phyloP scores from a whole-genome alignment of 345 rosid species.

The Linum trigynum region DNA sequence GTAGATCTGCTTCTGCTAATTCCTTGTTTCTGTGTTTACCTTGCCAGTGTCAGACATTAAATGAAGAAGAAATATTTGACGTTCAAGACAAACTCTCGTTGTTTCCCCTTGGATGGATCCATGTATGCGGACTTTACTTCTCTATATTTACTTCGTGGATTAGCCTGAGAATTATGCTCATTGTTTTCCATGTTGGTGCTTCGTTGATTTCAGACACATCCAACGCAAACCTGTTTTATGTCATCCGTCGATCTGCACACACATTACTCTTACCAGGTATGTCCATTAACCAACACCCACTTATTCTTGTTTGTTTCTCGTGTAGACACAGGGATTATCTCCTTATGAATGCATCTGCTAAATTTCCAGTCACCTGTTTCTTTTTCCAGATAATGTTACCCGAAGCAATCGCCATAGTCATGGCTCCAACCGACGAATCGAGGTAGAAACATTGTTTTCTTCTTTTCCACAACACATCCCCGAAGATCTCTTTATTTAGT shows the following conservation, averaged over 20 bases:
- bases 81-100: slow-evolving; percentile 77
- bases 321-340: not conserved
- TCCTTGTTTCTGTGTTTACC: not conserved
- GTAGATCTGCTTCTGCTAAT: not conserved
- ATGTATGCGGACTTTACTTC: slow-evolving; percentile 35
- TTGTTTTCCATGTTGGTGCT: slow-evolving; percentile 13
- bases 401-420: slow-evolving; percentile 91
- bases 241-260: slow-evolving; percentile 98
- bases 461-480: no score
- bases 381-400: slow-evolving; percentile 69
- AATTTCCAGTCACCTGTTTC: not conserved
- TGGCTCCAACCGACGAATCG: slow-evolving; percentile 86
- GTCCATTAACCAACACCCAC: not conserved
- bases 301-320: not conserved
- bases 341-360: not conserved
- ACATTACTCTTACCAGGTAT: slow-evolving; percentile 97
- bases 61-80: slow-evolving; percentile 92
- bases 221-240: slow-evolving; percentile 95
- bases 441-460: slow-evolving; percentile 27
- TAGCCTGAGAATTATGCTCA: not conserved
- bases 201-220: slow-evolving; percentile 67
- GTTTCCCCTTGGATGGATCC: slow-evolving; percentile 94
- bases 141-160: no score
- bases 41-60: slow-evolving; percentile 69
- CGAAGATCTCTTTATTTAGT: no score